phyloP scores from a whole-genome alignment of 1,284 basidiomycete genomes.

The Marasmius tenuissimus region DNA sequence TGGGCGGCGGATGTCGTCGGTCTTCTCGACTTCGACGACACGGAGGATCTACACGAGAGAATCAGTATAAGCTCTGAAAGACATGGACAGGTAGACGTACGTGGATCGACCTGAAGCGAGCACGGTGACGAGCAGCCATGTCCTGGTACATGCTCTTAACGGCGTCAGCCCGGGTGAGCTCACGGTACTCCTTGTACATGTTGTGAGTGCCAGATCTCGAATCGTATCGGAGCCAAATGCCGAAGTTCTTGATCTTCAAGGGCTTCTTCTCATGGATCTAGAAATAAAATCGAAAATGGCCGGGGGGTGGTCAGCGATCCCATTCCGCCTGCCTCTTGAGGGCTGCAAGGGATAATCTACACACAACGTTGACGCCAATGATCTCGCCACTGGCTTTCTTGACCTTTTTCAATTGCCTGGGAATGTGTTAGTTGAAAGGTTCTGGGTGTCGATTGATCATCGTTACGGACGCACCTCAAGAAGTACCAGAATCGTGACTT shows the following conservation, averaged over 20 bases:
- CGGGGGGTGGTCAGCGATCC: constrained; percentile 52
- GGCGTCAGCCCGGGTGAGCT: constrained; percentile 91
- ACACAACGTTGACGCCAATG: constrained; percentile 95
- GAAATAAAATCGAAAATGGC: constrained; percentile 18
- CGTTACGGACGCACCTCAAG: constrained; percentile 59
- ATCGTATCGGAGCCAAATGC: constrained; percentile 99
- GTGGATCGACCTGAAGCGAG: constrained; percentile 98
- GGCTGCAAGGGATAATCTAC: constrained; percentile 79
- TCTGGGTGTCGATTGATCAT: neutral
- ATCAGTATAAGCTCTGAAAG: neutral
- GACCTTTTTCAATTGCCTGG: constrained; percentile 95
- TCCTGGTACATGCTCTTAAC: constrained; percentile 99
- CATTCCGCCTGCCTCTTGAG: constrained; percentile 83
- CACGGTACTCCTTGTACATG: constrained; percentile 98
- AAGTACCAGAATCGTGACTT: constrained; percentile 99
- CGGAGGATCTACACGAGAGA: constrained; percentile 74
- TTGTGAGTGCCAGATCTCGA: constrained; percentile 98
- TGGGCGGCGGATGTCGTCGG: constrained; percentile 88
- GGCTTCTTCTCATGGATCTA: constrained; percentile 98
- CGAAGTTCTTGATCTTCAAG: constrained; percentile 99
- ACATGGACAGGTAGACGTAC: constrained; percentile 42
- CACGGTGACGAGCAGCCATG: constrained; percentile 99
- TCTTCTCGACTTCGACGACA: constrained; percentile 92
- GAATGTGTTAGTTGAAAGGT: constrained; percentile 10
- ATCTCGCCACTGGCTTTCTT: constrained; percentile 99